Percentiles rank a stretch among this genome's conserved stretches.
These are phyloP conservation scores for Scutellaria minor DNA, from an alignment of 257 asterid genomes.

Conservation along the genomic window DNA sequence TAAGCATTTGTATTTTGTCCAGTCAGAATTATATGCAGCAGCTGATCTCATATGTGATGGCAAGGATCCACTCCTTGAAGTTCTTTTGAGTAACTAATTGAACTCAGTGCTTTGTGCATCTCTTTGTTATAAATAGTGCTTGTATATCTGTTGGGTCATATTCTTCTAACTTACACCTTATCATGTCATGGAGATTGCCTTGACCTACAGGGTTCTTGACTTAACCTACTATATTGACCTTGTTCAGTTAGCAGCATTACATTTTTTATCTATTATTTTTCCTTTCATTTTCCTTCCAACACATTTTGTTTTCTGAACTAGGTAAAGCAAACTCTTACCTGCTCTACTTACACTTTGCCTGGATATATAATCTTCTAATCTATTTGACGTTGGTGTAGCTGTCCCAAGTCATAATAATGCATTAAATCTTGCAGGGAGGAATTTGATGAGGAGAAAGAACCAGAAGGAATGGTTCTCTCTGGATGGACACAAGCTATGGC, in stretches of 20 bases:
- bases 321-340: background rate
- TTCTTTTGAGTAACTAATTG: background rate
- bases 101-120: background rate
- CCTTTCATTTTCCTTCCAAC: background rate
- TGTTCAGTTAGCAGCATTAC: background rate
- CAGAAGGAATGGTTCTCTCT: slow-evolving; percentile 82
- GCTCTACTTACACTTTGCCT: background rate
- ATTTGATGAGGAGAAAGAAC: slow-evolving; percentile 94
- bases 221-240: background rate
- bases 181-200: background rate
- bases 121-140: background rate
- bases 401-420: slow-evolving; percentile 3
- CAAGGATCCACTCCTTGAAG: background rate
- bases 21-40: background rate
- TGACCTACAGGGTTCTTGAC: no score
- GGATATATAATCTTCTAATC: background rate
- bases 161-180: background rate
- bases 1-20: background rate
- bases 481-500: slow-evolving; percentile 80
- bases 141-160: background rate
- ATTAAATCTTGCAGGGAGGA: slow-evolving; percentile 63
- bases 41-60: background rate
- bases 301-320: background rate
- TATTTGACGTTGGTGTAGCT: background rate
- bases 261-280: background rate